Conservation (phyloP, 768 basidiomycete genomes). For the Kwoniella pini region DNA sequence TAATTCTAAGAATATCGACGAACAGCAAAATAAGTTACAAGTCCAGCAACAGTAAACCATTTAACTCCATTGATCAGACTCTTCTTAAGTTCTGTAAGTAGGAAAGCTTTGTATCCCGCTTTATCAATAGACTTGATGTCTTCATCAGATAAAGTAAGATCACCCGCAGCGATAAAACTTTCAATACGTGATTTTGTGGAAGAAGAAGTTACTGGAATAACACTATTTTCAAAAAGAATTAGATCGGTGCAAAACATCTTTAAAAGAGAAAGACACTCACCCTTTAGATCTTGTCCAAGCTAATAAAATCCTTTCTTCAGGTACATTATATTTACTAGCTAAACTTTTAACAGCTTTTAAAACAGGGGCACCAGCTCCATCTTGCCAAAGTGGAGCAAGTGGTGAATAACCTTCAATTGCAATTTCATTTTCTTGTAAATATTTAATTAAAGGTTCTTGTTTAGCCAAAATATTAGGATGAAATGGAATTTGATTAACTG, state of each 20-base stretch:
- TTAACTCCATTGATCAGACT: background rate
- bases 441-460: conserved; percentile 18
- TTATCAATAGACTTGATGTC: conserved; percentile 48
- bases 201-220: conserved; percentile 29
- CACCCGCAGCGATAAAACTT: conserved; percentile 27
- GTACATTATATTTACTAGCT: conserved; percentile 7
- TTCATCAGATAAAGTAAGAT: conserved; percentile 28
- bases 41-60: conserved; percentile 7
- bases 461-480: conserved; percentile 25
- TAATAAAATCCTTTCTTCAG: conserved; percentile 33
- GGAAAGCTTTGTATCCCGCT: conserved; percentile 42
- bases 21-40: conserved; percentile 4
- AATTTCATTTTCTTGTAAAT: conserved; percentile 23
- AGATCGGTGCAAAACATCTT: too few relatives aligned
- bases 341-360: conserved; percentile 25
- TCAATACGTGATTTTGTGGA: conserved; percentile 21
- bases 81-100: conserved; percentile 2
- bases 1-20: background rate
- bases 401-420: conserved; percentile 31
- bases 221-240: too few relatives aligned
- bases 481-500: conserved; percentile 38
- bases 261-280: conserved; percentile 25
- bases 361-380: conserved; percentile 13
- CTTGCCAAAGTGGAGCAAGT: conserved; percentile 16
- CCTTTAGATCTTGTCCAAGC: conserved; percentile 36